Base-by-base conservation (phyloP, 495 filamentous ascomycete genomes). In the Penicillium silybi region DNA sequence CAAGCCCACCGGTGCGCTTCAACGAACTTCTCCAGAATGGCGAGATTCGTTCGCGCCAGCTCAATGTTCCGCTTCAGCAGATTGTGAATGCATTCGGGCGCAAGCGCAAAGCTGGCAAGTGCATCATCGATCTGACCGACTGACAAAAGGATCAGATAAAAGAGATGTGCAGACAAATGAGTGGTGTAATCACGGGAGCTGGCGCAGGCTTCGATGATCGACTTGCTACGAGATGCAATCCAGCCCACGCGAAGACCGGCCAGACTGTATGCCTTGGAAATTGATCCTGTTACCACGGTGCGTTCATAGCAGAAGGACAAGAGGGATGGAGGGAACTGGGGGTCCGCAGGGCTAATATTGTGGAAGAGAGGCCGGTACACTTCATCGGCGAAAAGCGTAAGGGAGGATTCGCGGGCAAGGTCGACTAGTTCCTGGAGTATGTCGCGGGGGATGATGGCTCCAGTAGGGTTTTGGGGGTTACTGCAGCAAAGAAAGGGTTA, bases 281-380 rank as follows among this genome's bases (percentile, higher is more conserved):
- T 79, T 2, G 88, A 93, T 22, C 90, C 86, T 0, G 89, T 95
- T 22, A 79, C 80, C 19, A 95, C 77, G 4, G 80, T 78, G 26
- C 85, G 83, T 9, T 79, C 65, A 65, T 93, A 95, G 4, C 83
- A 82, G 9, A 95, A 66, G 0, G 85, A 84, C 2, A 90, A 67
- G n/a, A 85, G 68, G 0, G 87, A 90, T 0, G 82, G 83, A 4
- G 88, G 88, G 50, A 84, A 83, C 6, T 80, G 73, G 0, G 69
- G 19, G 48, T 81, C 75, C 34, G 75, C 61, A 2, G 82, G 80
- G 13, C 74, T 74, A 44, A 88, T 80, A 38, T 77, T 81, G 71
- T 95, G 90, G 77, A 92, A 95, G n/a, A 95, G 73, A 0, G 91
- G 91, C 5, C 88, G 81, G 64, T 95, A 96, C 7, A 95, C 91